Evolutionary conservation across 176 grass and related monocot species (phyloP), one percentile per base, ranked within the genome.

Genomic region (Eragrostis curvula): DNA sequence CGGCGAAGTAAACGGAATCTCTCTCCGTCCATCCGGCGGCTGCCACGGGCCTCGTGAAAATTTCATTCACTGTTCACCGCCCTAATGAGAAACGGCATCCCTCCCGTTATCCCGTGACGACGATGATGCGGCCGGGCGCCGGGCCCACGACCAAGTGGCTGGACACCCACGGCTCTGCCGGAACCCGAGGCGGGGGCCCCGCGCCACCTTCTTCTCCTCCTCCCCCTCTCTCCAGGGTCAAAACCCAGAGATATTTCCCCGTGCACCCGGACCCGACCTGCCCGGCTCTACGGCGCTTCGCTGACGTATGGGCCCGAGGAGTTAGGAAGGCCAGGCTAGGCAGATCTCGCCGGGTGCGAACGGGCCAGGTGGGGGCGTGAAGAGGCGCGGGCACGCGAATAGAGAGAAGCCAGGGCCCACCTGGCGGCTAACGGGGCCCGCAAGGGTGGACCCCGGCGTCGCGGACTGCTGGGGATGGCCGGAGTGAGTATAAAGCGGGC

Each of bases 401-500:
- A 71, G 53, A 85, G 81, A 18, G 5, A 2, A 9, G 8, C 3
- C 6, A 0, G 61, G 81, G 17, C 75, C 81, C 81, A 84, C 81
- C 2, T 62, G 82, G 60, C 79, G 59, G 68, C 44, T 16, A 2
- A 3, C 12, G 24, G 58, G 58, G 0, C 58, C 58, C 58, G 58
- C 58, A 24, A 28, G 56, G 18, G 45, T 21, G 73, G 83, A 11
- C 47, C 88, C 88, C 78, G 15, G 29, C 9, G 58, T 59, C 53
- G 32, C 32, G 66, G 72, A 48, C 47, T 60, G 61, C 58, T 21
- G 21, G 49, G 14, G 15, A 2, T 25, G 71, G 59, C 0, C 18
- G 59, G 79, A 47, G 65, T 68, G 81, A 43, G 82, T 78, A 89
- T 86, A 82, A 86, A 86, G 88, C 12, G 32, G 65, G 29, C 61